Conservation (phyloP, 163 green algal species). For the Chlamydomonas reinhardtii region DNA sequence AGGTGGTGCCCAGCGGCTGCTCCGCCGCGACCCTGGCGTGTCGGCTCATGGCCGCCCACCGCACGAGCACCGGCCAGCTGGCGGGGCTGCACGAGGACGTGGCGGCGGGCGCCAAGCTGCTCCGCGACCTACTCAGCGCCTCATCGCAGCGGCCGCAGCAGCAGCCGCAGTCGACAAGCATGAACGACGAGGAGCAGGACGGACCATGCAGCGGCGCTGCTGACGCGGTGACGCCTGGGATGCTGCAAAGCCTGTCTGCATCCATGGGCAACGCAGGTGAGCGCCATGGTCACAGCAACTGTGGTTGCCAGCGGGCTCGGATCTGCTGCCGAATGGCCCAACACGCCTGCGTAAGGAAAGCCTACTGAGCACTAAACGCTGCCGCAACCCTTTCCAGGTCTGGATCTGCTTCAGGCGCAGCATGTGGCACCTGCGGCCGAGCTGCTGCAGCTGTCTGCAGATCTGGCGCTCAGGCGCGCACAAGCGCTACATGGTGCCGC, state of each 20-base stretch:
- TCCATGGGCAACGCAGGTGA: constrained; percentile 30
- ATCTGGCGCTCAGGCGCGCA: constrained; percentile 8
- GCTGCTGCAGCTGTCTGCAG: constrained; percentile 22
- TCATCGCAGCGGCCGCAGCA: not conserved
- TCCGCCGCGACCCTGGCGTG: constrained; percentile 1
- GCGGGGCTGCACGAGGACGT: constrained; percentile 5
- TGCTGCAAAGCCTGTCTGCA: constrained; percentile 35
- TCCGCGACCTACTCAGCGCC: not conserved
- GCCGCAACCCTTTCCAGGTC: not conserved
- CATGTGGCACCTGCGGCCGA: not conserved
- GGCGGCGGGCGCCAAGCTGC: not conserved
- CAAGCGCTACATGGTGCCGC: not conserved
- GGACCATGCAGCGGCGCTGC: too few relatives aligned
- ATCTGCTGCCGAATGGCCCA: too few relatives aligned
- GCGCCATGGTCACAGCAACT: not conserved
- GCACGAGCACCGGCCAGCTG: constrained; percentile 14
- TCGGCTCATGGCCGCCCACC: not conserved
- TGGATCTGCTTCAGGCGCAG: constrained; percentile 42
- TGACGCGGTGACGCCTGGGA: not conserved
- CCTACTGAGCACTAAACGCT: not conserved
- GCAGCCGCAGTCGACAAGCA: too few relatives aligned
- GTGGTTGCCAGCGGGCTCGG: too few relatives aligned
- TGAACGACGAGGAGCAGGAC: too few relatives aligned
- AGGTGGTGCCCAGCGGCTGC: constrained; percentile 7
- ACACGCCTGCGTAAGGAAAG: too few relatives aligned